Conservation (phyloP, 1,284 basidiomycete genomes). For the Pseudozyma tsukubaensis region DNA sequence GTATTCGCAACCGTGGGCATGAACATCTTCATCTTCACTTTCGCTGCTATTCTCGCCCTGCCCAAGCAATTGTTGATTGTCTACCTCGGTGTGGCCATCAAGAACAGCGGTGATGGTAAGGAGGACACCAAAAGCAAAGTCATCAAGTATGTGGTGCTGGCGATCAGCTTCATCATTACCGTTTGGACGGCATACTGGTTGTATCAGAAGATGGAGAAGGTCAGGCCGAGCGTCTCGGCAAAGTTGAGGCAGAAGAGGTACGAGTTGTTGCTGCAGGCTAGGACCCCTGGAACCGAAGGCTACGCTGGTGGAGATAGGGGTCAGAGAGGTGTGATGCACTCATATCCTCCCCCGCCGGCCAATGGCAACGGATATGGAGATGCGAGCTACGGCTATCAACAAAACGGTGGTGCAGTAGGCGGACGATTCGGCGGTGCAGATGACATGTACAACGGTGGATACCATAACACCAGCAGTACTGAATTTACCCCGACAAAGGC, state of each 20-base stretch:
- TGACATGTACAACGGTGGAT: neutral
- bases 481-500: no score
- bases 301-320: constrained; percentile 7
- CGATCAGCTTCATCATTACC: constrained; percentile 74
- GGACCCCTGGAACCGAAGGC: constrained; percentile 33
- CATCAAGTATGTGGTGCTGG: constrained; percentile 66
- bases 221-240: constrained; percentile 75
- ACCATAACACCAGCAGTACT: no score
- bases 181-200: constrained; percentile 85
- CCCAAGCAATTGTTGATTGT: constrained; percentile 74
- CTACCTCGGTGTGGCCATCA: constrained; percentile 66
- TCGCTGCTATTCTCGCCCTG: constrained; percentile 79
- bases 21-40: constrained; percentile 77
- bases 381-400: constrained; percentile 11
- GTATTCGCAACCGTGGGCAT: constrained; percentile 81
- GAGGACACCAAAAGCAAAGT: constrained; percentile 62
- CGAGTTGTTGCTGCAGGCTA: constrained; percentile 48
- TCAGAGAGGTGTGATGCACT: constrained; percentile 8
- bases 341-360: constrained; percentile 12
- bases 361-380: constrained; percentile 8
- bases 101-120: constrained; percentile 42
- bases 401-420: neutral
- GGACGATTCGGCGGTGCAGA: constrained; percentile 4
- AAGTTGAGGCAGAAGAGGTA: constrained; percentile 78
- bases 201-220: constrained; percentile 78